Evolutionary conservation across 352 stramenopile genomes (phyloP).

Genomic region (Phytophthora pini): DNA sequence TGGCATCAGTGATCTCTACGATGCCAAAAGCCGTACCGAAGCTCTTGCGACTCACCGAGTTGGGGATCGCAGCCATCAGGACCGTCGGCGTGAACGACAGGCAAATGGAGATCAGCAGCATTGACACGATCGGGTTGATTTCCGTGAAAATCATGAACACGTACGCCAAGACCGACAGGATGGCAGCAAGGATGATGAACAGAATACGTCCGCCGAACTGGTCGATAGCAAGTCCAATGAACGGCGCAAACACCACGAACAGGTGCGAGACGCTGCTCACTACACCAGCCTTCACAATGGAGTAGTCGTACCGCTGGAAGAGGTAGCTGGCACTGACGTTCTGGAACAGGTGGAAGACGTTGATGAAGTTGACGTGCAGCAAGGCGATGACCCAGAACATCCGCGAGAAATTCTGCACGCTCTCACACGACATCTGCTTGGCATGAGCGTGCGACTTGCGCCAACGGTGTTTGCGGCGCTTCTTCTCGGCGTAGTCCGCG

Average conservation of each 20-base stretch:
- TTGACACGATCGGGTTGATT: constrained; percentile 77
- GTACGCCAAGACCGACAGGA: constrained; percentile 84
- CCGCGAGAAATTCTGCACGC: constrained; percentile 73
- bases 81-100: constrained; percentile 90
- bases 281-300: constrained; percentile 84
- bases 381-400: constrained; percentile 90
- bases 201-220: constrained; percentile 88
- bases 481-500: constrained; percentile 71
- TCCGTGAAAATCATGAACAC: constrained; percentile 87
- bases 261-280: constrained; percentile 81
- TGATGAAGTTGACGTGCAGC: constrained; percentile 90
- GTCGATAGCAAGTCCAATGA: constrained; percentile 90
- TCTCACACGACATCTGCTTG: constrained; percentile 67
- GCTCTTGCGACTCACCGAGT: constrained; percentile 71
- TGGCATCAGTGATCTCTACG: constrained; percentile 85
- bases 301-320: constrained; percentile 88
- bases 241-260: constrained; percentile 87
- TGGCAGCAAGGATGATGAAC: constrained; percentile 72
- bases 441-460: constrained; percentile 37
- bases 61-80: constrained; percentile 87
- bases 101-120: constrained; percentile 89
- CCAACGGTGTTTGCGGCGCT: constrained; percentile 59
- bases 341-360: constrained; percentile 93
- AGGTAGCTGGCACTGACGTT: constrained; percentile 91
- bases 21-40: constrained; percentile 90